Evolutionary conservation across 83 land plant species (phyloP), one percentile per base, ranked within the genome.

Genomic region (Larix sibirica): DNA sequence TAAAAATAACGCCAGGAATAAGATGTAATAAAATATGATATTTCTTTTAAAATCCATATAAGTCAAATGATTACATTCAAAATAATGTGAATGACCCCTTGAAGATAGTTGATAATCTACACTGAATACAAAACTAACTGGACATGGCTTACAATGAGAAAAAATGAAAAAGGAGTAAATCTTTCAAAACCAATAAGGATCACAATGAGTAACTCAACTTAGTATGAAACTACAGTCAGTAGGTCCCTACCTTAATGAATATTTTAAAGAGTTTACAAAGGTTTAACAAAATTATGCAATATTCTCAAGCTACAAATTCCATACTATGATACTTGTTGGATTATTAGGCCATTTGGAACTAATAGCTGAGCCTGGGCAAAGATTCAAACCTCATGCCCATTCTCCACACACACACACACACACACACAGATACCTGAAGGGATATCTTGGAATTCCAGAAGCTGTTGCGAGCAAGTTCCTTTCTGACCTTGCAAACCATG

Each of bases 401-500:
- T 31, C 56, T 7, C 42, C 12, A 16, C 42, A 4, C 13, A 1
- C 13, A 1, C 10, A 62, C 3, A 64, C 23, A 17, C 50, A 40
- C 4, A 66, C 20, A 81, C 28, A 6, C 17, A 80, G 21, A 21
- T 77, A 77, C 84, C 66, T 83, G 81, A 76, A 83, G 13, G 84
- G 80, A 61, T 90, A 94, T 82, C 88, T 88, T 12, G 89, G 90
- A 80, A 94, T 84, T 23, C 97, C 97, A 89, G 95, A 94, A 9
- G 85, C 84, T 23, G 93, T 85, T 44, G 88, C 82, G 9, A 88
- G 82, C 81, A 83, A 86, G 62, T 83, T 90, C 87, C 80, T 90
- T 81, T 80, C 85, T 10, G 58, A 74, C 7, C 91, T 89, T 31
- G 86, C 89, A 44, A 88, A 82, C 90, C 90, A 89, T 21, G 85